Percentiles rank a stretch among this genome's conserved stretches.
phyloP scores from a whole-genome alignment of 1,284 basidiomycete species.

The Ceratobasidium sp. region DNA sequence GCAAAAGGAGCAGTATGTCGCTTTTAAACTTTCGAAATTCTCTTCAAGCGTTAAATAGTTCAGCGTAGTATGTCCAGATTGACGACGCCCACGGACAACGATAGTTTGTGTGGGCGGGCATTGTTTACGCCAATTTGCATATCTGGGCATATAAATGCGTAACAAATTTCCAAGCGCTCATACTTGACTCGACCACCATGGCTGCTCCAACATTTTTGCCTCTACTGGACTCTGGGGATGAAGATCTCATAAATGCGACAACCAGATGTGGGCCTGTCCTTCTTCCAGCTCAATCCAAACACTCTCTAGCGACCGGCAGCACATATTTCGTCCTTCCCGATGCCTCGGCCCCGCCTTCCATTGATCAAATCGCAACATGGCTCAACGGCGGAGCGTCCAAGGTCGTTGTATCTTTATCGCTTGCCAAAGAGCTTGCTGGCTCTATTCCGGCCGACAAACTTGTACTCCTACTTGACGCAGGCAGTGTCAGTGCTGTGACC shows the following conservation, averaged over 20 bases:
- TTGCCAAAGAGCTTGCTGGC: constrained; percentile 76
- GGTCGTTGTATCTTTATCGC: constrained; percentile 76
- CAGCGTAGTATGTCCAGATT: too few species aligned
- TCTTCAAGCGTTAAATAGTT: too few species aligned
- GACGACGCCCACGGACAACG: too few species aligned
- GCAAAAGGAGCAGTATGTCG: too few species aligned
- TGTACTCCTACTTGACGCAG: constrained; percentile 78
- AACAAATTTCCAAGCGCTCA: constrained; percentile 43
- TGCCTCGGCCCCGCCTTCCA: constrained; percentile 34
- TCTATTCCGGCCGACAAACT: constrained; percentile 79
- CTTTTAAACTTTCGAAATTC: too few species aligned
- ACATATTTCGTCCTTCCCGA: constrained; percentile 62
- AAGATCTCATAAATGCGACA: constrained; percentile 70
- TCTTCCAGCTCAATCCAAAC: constrained; percentile 60
- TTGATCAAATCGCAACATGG: constrained; percentile 72
- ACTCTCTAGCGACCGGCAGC: constrained; percentile 43
- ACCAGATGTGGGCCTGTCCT: constrained; percentile 83
- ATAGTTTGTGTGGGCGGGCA: neutral
- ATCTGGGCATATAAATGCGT: constrained; percentile 28
- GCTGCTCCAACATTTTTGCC: constrained; percentile 59
- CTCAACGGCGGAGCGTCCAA: constrained; percentile 85
- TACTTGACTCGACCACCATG: constrained; percentile 39
- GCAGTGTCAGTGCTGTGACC: constrained; percentile 78
- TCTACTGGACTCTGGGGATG: constrained; percentile 56
- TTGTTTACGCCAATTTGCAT: constrained; percentile 21